These are phyloP conservation scores for Lophium mytilinum DNA, from an alignment of 495 filamentous ascomycete species.

Conservation along the genomic window DNA sequence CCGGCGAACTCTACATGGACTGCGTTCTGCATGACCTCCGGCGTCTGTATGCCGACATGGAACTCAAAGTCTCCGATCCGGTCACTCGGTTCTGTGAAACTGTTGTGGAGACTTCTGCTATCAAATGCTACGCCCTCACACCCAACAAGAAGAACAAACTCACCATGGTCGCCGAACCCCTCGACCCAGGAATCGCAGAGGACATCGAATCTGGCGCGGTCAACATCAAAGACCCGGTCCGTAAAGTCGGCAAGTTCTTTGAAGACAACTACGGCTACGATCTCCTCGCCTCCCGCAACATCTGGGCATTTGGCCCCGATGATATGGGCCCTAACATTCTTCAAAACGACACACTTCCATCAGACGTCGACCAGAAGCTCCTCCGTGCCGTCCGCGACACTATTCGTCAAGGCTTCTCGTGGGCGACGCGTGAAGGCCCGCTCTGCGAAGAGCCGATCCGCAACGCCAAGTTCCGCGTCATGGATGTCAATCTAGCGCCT, in stretches of 20 bases:
- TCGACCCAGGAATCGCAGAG: conserved; percentile 89
- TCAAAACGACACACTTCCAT: conserved; percentile 90
- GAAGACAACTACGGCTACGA: conserved; percentile 98
- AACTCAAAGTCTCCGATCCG: conserved; percentile 95
- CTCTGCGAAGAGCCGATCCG: conserved; percentile 98
- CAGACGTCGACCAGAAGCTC: conserved; percentile 81
- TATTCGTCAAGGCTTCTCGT: conserved; percentile 89
- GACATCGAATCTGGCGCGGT: conserved; percentile 91
- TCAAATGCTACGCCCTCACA: conserved; percentile 95
- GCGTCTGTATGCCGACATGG: conserved; percentile 94
- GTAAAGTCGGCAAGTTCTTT: conserved; percentile 92
- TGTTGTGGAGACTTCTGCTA: conserved; percentile 92
- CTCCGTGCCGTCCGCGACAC: conserved; percentile 83
- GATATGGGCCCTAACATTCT: conserved; percentile 93
- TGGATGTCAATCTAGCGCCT: conserved; percentile 75
- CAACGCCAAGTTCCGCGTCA: conserved; percentile 91
- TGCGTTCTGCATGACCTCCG: conserved; percentile 95
- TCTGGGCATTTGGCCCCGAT: conserved; percentile 98
- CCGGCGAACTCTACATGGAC: conserved; percentile 97
- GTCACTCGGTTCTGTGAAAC: conserved; percentile 98
- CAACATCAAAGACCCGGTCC: conserved; percentile 83
- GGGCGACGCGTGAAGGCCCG: conserved; percentile 91
- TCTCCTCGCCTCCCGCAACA: conserved; percentile 83
- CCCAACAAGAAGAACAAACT: conserved; percentile 99
- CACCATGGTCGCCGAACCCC: conserved; percentile 93